Evolutionary conservation across 495 filamentous ascomycete species (phyloP).

Genomic region (Extremus antarcticus): DNA sequence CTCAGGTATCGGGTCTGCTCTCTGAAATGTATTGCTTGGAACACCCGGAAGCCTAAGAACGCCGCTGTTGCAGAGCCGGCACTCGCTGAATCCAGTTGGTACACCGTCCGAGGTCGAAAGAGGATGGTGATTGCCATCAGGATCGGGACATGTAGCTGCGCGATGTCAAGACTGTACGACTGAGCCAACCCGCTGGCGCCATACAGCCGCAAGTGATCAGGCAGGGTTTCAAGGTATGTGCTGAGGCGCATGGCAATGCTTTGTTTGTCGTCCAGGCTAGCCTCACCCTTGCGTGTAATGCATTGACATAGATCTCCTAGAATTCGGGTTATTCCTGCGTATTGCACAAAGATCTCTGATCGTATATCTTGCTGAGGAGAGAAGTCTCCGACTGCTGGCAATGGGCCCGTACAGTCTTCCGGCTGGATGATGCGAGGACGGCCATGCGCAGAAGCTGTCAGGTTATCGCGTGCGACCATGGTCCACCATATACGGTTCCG

Average conservation of each 20-base stretch:
- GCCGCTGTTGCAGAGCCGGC: not conserved
- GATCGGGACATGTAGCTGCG: not conserved
- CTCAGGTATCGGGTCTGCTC: not conserved
- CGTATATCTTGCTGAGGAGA: not conserved
- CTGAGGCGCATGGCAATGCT: not conserved
- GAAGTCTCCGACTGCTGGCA: not conserved
- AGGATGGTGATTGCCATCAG: not conserved
- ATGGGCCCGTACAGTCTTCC: not conserved
- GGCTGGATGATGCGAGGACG: not conserved
- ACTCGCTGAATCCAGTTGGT: not conserved
- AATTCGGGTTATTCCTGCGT: not conserved
- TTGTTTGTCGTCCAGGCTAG: not conserved
- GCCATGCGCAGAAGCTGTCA: not conserved
- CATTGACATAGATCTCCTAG: not conserved
- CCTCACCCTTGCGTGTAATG: not conserved
- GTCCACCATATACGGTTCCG: not conserved
- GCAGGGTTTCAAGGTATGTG: not conserved
- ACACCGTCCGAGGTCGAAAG: not conserved
- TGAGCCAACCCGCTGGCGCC: not conserved
- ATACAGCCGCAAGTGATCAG: not conserved
- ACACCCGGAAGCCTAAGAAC: not conserved
- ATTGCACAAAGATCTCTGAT: not conserved
- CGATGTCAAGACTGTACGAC: not conserved
- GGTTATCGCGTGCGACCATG: not conserved
- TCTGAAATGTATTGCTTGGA: conserved; percentile 1